phyloP scores from a whole-genome alignment of 2,329 filamentous ascomycete species.

The Clarireedia monteithiana region DNA sequence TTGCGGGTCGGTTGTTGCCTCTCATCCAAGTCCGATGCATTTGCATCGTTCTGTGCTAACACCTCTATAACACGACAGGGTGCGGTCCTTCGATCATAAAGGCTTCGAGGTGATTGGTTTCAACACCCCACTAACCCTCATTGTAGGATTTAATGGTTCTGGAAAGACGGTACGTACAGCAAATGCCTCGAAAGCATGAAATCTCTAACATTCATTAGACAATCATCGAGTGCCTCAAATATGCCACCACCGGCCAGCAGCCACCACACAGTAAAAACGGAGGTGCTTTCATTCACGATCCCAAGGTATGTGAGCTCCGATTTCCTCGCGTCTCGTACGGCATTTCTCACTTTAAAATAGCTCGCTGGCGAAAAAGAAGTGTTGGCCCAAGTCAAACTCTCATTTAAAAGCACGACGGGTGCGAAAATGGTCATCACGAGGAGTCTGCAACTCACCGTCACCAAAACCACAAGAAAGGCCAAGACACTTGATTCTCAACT shows the following conservation, averaged over 20 bases:
- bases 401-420: slow-evolving; percentile 72
- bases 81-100: slow-evolving; percentile 78
- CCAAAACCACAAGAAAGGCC: slow-evolving; percentile 59
- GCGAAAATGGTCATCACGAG: slow-evolving; percentile 76
- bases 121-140: slow-evolving; percentile 83
- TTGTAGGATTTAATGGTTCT: slow-evolving; percentile 94
- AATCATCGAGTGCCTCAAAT: slow-evolving; percentile 97
- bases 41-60: no score
- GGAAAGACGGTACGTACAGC: slow-evolving; percentile 65
- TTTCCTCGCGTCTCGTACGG: background rate
- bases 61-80: slow-evolving; percentile 32
- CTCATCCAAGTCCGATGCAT: no score
- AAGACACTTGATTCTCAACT: slow-evolving; percentile 82
- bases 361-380: slow-evolving; percentile 82
- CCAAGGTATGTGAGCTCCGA: slow-evolving; percentile 49
- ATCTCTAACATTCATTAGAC: slow-evolving; percentile 42
- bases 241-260: slow-evolving; percentile 89
- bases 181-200: background rate
- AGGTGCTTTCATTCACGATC: slow-evolving; percentile 93
- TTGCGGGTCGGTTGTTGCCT: slow-evolving; percentile 45
- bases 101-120: slow-evolving; percentile 76
- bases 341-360: slow-evolving; percentile 31
- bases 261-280: slow-evolving; percentile 83
- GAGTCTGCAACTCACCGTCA: slow-evolving; percentile 77
- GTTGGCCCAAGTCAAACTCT: slow-evolving; percentile 82